Evolutionary conservation across 495 filamentous ascomycete species (phyloP).

Genomic region (Annulohypoxylon stygium): DNA sequence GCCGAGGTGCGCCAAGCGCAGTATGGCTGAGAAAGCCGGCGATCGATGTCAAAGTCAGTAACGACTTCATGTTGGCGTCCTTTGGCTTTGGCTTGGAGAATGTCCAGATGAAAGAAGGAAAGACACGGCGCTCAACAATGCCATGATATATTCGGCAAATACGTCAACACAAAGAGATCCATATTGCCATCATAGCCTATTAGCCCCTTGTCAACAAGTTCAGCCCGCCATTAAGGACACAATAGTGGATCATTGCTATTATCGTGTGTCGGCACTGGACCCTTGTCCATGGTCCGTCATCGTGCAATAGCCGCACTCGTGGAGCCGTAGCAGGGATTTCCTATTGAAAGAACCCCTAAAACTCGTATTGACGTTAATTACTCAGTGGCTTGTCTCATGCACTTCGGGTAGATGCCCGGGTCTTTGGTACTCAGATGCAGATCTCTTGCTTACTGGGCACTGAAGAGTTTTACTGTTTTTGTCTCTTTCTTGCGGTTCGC

Average conservation of each 20-base stretch:
- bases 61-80: conserved; percentile 36
- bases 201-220: conserved; percentile 15
- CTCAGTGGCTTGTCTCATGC: not conserved
- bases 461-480: not conserved
- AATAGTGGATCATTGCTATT: conserved; percentile 1
- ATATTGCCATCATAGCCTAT: conserved; percentile 29
- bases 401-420: not conserved
- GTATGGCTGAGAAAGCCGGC: conserved; percentile 29
- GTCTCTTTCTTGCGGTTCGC: not conserved
- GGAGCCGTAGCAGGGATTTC: conserved; percentile 12
- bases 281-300: conserved; percentile 13
- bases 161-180: conserved; percentile 5
- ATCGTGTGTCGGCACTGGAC: not conserved
- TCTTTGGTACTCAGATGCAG: not conserved
- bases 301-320: conserved; percentile 2
- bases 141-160: conserved; percentile 24
- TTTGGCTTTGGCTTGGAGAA: not conserved
- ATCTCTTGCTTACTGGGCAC: not conserved
- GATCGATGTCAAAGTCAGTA: conserved; percentile 21
- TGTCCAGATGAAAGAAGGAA: not conserved
- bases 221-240: not conserved
- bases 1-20: conserved; percentile 21
- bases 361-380: not conserved
- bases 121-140: not conserved
- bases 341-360: conserved; percentile 18